Percentiles rank a stretch among this genome's conserved stretches.
These are phyloP conservation scores for Volvox africanus DNA, from an alignment of 139 green algal species.

Conservation along the genomic window DNA sequence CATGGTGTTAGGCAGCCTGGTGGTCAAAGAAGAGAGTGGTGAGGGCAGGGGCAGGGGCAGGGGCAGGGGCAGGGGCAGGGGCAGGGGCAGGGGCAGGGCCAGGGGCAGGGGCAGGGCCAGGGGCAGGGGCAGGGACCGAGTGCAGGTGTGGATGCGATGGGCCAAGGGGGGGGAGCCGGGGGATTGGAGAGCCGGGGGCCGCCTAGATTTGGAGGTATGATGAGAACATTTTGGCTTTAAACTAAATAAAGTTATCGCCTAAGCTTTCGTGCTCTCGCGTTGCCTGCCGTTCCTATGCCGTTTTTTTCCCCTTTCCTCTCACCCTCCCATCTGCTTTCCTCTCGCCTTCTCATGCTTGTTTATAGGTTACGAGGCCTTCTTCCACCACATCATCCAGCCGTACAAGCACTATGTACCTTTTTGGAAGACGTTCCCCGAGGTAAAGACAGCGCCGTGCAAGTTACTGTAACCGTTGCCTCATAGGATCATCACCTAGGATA, in stretches of 20 bases:
- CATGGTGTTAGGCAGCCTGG: conserved; percentile 47
- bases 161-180: neutral
- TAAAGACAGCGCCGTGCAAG: neutral
- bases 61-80: no score
- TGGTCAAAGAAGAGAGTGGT: conserved; percentile 58
- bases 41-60: neutral
- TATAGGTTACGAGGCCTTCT: conserved; percentile 58
- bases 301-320: neutral
- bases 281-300: neutral
- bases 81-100: no score
- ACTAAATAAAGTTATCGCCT: no score
- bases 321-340: neutral
- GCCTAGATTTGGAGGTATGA: neutral
- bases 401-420: conserved; percentile 60
- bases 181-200: neutral
- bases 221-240: no score
- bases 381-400: conserved; percentile 59
- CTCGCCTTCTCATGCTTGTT: neutral
- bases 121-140: neutral
- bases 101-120: no score
- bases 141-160: neutral
- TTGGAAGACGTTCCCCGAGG: conserved; percentile 24
- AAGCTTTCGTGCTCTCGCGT: neutral
- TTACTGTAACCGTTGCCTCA: no score
- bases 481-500: no score